Evolutionary conservation across 2,329 filamentous ascomycete species (phyloP).

Genomic region (Venturia aucupariae): DNA sequence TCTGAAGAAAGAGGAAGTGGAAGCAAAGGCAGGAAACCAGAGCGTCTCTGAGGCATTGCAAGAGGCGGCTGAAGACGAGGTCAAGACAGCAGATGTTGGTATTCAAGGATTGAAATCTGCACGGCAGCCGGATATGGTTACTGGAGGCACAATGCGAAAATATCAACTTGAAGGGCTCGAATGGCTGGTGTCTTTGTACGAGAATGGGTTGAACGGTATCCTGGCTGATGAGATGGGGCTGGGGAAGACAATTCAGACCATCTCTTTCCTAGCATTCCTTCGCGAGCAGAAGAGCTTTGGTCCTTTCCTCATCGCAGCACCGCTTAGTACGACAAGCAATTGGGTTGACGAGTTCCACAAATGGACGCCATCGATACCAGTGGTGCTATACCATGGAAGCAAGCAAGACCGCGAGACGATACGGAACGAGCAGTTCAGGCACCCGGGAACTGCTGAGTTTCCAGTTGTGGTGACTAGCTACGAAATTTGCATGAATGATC

Average conservation of each 20-base stretch:
- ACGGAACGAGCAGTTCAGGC: constrained; percentile 62
- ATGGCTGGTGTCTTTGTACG: constrained; percentile 75
- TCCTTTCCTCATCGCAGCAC: constrained; percentile 83
- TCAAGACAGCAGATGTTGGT: constrained; percentile 51
- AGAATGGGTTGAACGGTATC: constrained; percentile 88
- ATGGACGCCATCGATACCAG: constrained; percentile 84
- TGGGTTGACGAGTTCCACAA: constrained; percentile 91
- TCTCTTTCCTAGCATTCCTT: constrained; percentile 76
- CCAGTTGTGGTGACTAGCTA: constrained; percentile 92
- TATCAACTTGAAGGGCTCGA: constrained; percentile 93
- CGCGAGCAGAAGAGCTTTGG: constrained; percentile 82
- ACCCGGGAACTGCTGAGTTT: constrained; percentile 61
- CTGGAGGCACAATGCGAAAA: constrained; percentile 81
- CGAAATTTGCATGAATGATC: constrained; percentile 89
- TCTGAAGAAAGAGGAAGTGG: constrained; percentile 50
- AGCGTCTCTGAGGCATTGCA: constrained; percentile 49
- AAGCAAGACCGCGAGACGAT: constrained; percentile 68
- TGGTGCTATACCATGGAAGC: constrained; percentile 81
- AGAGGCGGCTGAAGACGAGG: constrained; percentile 48
- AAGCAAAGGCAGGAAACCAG: constrained; percentile 43
- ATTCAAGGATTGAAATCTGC: constrained; percentile 68
- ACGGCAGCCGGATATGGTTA: constrained; percentile 74
- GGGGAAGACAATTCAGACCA: constrained; percentile 87
- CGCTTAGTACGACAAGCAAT: constrained; percentile 84
- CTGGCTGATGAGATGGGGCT: constrained; percentile 91